Evolutionary conservation across 1,284 basidiomycete species (phyloP).

Genomic region (Apiotrichum veenhuisii): DNA sequence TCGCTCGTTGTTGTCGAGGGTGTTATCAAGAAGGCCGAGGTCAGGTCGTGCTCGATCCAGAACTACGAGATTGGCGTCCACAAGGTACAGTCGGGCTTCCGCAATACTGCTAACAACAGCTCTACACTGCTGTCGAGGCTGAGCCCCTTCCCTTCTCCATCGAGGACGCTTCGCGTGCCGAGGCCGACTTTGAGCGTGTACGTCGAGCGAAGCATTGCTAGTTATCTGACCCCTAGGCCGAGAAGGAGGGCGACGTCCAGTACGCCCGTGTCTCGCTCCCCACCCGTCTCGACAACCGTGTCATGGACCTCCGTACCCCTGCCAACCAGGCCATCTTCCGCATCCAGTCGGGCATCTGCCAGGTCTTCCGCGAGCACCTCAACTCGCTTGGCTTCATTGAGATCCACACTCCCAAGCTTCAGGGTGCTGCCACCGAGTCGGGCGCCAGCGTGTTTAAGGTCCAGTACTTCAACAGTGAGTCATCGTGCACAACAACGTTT

Average conservation of each 20-base stretch:
- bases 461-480: constrained; percentile 87
- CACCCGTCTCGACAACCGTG: constrained; percentile 91
- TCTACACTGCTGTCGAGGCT: constrained; percentile 78
- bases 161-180: constrained; percentile 85
- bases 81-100: constrained; percentile 48
- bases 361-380: constrained; percentile 84
- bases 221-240: constrained; percentile 37
- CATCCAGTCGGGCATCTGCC: constrained; percentile 81
- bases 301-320: constrained; percentile 91
- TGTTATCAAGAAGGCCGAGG: constrained; percentile 73
- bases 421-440: constrained; percentile 94
- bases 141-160: constrained; percentile 79
- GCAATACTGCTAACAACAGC: constrained; percentile 26
- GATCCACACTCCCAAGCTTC: constrained; percentile 96
- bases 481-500: background rate
- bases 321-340: constrained; percentile 97
- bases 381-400: constrained; percentile 68
- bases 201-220: background rate
- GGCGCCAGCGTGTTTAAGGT: constrained; percentile 98
- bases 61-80: constrained; percentile 84
- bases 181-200: constrained; percentile 59
- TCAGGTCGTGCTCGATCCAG: constrained; percentile 85
- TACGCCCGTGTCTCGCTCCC: constrained; percentile 69
- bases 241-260: constrained; percentile 58
- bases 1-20: constrained; percentile 89